These are phyloP conservation scores for Geotrichum carabidarum DNA, from an alignment of 1,139 yeast genomes.

Conservation along the genomic window DNA sequence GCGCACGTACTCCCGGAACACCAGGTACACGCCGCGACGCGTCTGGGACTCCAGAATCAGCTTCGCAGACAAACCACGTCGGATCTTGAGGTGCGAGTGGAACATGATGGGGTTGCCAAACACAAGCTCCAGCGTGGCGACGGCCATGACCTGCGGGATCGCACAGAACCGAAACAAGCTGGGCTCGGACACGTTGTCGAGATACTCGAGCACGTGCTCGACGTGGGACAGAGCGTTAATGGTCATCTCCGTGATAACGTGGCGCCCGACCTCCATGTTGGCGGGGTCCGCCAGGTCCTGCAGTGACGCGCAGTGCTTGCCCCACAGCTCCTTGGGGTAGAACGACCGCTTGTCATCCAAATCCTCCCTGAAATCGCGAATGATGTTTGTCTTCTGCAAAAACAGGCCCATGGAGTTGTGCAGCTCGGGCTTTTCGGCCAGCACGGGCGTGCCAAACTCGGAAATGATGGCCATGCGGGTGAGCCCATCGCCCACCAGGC, in stretches of 20 bases:
- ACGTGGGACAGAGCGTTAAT: constrained; percentile 75
- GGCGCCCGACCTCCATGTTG: constrained; percentile 46
- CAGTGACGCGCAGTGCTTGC: constrained; percentile 52
- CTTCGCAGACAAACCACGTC: constrained; percentile 84
- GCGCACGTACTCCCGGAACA: constrained; percentile 70
- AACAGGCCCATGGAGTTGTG: constrained; percentile 92
- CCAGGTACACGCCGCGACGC: constrained; percentile 65
- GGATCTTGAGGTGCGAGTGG: constrained; percentile 70
- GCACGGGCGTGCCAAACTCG: constrained; percentile 43
- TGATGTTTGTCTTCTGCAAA: constrained; percentile 90
- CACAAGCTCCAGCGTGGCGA: constrained; percentile 83
- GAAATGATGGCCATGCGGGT: constrained; percentile 62
- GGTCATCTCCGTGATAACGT: constrained; percentile 78
- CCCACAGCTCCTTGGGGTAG: constrained; percentile 95
- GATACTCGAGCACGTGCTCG: constrained; percentile 68
- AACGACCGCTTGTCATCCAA: constrained; percentile 86
- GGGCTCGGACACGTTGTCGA: constrained; percentile 73
- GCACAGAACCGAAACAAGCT: constrained; percentile 89
- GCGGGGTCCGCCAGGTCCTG: constrained; percentile 53
- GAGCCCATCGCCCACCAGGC: constrained; percentile 92
- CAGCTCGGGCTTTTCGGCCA: constrained; percentile 49
- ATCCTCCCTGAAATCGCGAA: constrained; percentile 91
- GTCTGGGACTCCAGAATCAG: constrained; percentile 71
- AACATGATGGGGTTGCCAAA: constrained; percentile 74
- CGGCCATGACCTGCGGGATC: constrained; percentile 97